Conservation (phyloP, 495 filamentous ascomycete species). For the Immersiella caudata region DNA sequence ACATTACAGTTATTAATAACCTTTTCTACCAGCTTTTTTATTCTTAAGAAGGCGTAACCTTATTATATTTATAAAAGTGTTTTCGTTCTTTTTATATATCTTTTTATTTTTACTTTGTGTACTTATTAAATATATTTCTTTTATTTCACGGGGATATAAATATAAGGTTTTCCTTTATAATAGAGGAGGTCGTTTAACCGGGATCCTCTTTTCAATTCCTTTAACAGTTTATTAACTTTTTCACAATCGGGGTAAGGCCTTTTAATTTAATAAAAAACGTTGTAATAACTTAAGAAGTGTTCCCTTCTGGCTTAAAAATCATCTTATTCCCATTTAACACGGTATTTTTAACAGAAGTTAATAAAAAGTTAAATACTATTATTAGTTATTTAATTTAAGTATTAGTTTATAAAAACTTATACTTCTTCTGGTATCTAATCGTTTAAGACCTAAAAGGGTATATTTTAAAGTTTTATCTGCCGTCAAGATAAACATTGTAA, state of each 20-base stretch:
- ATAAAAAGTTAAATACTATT: too few relatives aligned
- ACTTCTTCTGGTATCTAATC: too few relatives aligned
- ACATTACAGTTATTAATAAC: background rate
- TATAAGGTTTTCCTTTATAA: background rate
- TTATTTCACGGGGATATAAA: background rate
- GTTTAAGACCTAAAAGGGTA: background rate
- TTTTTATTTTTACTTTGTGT: background rate
- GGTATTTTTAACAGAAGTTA: background rate
- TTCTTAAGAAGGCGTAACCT: background rate
- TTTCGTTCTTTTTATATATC: constrained; percentile 5
- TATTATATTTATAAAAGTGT: background rate
- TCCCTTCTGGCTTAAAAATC: background rate
- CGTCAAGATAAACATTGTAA: background rate
- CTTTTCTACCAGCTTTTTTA: too few relatives aligned
- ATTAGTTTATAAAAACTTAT: too few relatives aligned
- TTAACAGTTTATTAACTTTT: background rate
- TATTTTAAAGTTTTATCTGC: constrained; percentile 3
- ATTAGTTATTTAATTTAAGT: too few relatives aligned
- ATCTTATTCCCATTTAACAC: background rate
- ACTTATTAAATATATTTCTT: background rate
- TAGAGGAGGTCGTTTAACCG: background rate
- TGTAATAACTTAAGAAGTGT: background rate
- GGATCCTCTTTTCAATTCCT: background rate
- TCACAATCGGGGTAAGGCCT: background rate
- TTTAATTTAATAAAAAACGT: background rate